Percentiles rank a stretch among this genome's conserved stretches.
These are phyloP conservation scores for Neofusicoccum kwambonambiense DNA, from an alignment of 2,329 filamentous ascomycete genomes.

Conservation along the genomic window DNA sequence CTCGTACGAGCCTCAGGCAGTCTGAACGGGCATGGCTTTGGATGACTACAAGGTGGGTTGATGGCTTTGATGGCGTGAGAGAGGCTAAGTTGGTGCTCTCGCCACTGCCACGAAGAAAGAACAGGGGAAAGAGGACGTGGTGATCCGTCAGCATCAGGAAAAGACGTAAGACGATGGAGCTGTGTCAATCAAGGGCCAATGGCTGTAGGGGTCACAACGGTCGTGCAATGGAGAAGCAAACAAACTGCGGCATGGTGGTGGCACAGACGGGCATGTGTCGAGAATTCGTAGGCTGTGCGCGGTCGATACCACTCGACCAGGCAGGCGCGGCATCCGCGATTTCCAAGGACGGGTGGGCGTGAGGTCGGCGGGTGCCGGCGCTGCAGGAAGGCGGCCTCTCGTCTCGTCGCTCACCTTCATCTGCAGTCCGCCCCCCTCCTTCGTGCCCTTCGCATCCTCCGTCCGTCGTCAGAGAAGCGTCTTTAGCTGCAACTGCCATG, in stretches of 20 bases:
- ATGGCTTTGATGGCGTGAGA: too few species aligned
- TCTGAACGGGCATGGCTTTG: too few species aligned
- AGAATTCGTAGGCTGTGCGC: background rate
- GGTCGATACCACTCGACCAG: background rate
- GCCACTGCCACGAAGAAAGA: too few species aligned
- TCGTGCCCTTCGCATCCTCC: background rate
- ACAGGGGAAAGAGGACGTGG: too few species aligned
- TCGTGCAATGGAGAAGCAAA: constrained; percentile 5
- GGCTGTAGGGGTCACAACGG: background rate
- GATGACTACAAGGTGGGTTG: too few species aligned
- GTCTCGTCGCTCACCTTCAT: background rate
- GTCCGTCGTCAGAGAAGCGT: background rate
- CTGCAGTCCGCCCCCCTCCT: background rate
- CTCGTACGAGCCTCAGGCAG: too few species aligned
- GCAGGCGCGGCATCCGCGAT: background rate
- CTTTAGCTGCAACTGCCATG: background rate
- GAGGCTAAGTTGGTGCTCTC: too few species aligned
- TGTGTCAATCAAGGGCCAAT: background rate
- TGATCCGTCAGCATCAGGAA: too few species aligned
- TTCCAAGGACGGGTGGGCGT: background rate
- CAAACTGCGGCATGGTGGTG: background rate
- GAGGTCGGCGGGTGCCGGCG: background rate
- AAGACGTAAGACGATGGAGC: too few species aligned
- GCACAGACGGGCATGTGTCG: constrained; percentile 6
- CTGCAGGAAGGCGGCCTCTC: background rate